phyloP scores from a whole-genome alignment of 129 eudicot species.

The Cynara cardunculus region DNA sequence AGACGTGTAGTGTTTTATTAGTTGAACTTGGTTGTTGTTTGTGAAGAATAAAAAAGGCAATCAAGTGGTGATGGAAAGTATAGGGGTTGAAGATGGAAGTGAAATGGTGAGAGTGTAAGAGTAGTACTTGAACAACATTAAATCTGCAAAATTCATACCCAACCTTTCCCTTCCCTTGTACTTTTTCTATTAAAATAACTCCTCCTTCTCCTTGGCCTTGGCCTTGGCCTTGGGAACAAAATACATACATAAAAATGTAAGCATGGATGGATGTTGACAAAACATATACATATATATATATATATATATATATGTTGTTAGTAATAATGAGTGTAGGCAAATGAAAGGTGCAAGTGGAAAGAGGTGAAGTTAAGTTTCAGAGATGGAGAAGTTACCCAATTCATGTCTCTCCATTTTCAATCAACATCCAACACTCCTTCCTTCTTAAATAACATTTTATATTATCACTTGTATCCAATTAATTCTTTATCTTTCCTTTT shows the following conservation, averaged over 20 bases:
- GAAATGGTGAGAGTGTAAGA: background rate
- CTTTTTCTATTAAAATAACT: background rate
- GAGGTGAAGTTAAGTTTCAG: background rate
- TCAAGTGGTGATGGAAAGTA: background rate
- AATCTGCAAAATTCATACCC: background rate
- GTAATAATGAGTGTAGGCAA: background rate
- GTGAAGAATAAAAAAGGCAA: background rate
- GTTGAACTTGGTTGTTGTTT: background rate
- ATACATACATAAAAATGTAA: background rate
- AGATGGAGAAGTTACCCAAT: background rate
- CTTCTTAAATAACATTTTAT: too few species aligned
- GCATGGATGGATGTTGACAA: background rate
- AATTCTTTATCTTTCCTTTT: too few species aligned
- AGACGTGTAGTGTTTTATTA: background rate
- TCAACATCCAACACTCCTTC: slow-evolving; percentile 9
- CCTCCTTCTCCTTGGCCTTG: background rate
- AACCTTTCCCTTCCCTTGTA: background rate
- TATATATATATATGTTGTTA: background rate
- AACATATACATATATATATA: background rate
- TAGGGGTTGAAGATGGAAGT: background rate
- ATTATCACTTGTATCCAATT: too few species aligned
- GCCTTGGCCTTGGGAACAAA: background rate
- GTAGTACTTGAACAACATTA: background rate
- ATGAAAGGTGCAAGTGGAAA: slow-evolving; percentile 8
- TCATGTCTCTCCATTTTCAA: slow-evolving; percentile 13